Percentiles rank a stretch among this genome's conserved stretches.
Conservation (phyloP, 2,329 filamentous ascomycete species). For the Hymenoscyphus fructigenus region DNA sequence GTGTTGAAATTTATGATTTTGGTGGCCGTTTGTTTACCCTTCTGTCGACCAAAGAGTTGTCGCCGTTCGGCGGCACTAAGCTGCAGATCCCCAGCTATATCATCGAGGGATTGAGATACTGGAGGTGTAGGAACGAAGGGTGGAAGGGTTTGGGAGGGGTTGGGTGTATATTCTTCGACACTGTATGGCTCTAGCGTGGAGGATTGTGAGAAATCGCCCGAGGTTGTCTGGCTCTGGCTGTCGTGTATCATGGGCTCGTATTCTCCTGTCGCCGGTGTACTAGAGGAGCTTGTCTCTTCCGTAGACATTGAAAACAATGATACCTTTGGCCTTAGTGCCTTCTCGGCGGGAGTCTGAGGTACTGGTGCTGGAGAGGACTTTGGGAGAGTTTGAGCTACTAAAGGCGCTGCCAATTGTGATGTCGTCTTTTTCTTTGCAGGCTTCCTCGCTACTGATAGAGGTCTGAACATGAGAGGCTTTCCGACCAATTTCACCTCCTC, state of each 20-base stretch:
- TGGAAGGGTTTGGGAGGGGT: conserved; percentile 26
- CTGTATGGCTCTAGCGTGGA: conserved; percentile 15
- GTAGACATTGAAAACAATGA: conserved; percentile 68
- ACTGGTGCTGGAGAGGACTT: conserved; percentile 23
- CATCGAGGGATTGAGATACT: conserved; percentile 57
- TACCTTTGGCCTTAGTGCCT: conserved; percentile 55
- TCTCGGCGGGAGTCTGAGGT: conserved; percentile 29
- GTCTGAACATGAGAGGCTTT: conserved; percentile 85
- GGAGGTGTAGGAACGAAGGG: conserved; percentile 30
- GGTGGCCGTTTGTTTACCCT: conserved; percentile 49
- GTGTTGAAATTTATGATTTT: conserved; percentile 85
- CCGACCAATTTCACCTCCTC: conserved; percentile 68
- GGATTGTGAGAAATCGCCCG: conserved; percentile 21
- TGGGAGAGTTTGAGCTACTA: conserved; percentile 24
- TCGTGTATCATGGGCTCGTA: conserved; percentile 54
- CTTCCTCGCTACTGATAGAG: conserved; percentile 78
- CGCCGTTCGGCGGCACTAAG: conserved; percentile 74
- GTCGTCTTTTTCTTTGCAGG: conserved; percentile 62
- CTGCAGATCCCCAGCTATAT: conserved; percentile 75
- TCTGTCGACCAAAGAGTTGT: conserved; percentile 77
- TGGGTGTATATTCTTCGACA: conserved; percentile 34
- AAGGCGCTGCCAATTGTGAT: conserved; percentile 27
- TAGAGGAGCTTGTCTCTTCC: conserved; percentile 34
- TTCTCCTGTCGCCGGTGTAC: conserved; percentile 24
- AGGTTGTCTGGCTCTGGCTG: conserved; percentile 34